phyloP scores from a whole-genome alignment of 345 rosid genomes.

The Excoecaria cochinchinensis region DNA sequence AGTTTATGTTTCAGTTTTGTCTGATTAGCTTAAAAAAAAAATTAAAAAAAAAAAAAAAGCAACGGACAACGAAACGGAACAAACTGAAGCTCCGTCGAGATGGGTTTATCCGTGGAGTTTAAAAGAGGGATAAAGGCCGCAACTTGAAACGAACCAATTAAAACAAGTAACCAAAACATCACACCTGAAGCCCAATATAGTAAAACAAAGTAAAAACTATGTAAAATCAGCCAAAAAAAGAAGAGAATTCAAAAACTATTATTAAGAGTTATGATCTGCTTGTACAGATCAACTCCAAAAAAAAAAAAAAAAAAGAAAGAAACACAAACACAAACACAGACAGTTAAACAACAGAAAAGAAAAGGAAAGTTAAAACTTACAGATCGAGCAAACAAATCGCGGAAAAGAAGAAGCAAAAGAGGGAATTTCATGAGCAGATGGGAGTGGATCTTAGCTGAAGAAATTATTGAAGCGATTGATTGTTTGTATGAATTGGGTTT shows the following conservation, averaged over 20 bases:
- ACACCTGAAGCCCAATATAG: background rate
- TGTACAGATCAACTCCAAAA: slow-evolving; percentile 8
- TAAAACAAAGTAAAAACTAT: background rate
- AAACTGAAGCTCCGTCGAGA: background rate
- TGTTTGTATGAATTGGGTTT: background rate
- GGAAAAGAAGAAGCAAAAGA: background rate
- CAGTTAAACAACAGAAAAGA: background rate
- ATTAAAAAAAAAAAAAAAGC: no score
- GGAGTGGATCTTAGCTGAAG: background rate
- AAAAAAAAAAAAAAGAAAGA: background rate
- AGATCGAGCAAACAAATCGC: slow-evolving; percentile 13
- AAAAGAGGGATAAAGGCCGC: background rate
- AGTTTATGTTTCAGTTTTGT: background rate
- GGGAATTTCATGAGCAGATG: slow-evolving; percentile 23
- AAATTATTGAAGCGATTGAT: background rate
- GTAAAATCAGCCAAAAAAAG: background rate
- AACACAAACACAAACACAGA: background rate
- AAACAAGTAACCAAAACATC: background rate
- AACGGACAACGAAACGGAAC: background rate
- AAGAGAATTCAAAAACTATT: background rate
- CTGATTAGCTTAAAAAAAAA: background rate
- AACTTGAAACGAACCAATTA: background rate
- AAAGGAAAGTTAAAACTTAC: slow-evolving; percentile 13
- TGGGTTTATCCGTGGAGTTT: background rate
- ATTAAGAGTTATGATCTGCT: background rate